These are phyloP conservation scores for Zygnema cylindricum DNA, from an alignment of 139 green algal species.

Conservation along the genomic window DNA sequence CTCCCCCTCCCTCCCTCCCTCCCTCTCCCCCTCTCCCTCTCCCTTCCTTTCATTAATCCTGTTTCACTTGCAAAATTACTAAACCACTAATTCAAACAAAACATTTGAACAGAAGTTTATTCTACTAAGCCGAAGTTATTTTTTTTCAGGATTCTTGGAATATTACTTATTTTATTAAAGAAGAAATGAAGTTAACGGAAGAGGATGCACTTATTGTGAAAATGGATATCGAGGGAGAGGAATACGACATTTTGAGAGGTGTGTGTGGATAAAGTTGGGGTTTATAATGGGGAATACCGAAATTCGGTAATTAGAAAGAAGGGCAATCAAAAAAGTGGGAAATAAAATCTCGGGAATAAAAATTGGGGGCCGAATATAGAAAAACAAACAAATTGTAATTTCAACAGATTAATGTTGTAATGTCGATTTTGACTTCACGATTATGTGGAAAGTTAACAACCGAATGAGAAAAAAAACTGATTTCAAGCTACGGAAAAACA, in stretches of 20 bases:
- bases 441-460: not conserved
- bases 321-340: not conserved
- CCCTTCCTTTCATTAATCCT: not conserved
- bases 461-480: too few species aligned
- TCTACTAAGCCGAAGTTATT: not conserved
- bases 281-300: too few species aligned
- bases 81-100: not conserved
- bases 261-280: not conserved
- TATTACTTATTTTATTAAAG: constrained; percentile 41
- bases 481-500: too few species aligned
- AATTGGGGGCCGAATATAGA: too few species aligned
- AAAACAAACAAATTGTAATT: not conserved
- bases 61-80: not conserved
- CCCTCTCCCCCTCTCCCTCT: not conserved
- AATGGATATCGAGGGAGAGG: constrained; percentile 49
- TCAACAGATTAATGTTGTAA: not conserved
- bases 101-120: not conserved
- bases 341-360: too few species aligned
- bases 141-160: constrained; percentile 3
- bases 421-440: not conserved
- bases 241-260: constrained; percentile 40
- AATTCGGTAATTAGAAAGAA: too few species aligned
- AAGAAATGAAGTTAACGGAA: constrained; percentile 37
- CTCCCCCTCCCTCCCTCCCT: not conserved
- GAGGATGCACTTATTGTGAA: constrained; percentile 56